Base-by-base conservation (phyloP, 1,284 basidiomycete species). In the Leccinum solheimii region DNA sequence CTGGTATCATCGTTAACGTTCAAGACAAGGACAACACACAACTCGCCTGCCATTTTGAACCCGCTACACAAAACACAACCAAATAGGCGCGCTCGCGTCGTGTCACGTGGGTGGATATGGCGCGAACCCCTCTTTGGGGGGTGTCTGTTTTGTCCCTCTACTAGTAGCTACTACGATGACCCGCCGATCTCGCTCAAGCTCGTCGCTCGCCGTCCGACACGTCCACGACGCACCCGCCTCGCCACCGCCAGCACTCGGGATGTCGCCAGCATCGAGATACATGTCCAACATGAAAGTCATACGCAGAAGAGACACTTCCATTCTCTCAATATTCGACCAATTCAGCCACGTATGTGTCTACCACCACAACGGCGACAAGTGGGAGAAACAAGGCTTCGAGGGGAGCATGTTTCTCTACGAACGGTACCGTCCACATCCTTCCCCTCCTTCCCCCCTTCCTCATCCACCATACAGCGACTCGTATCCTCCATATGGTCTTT, bases 351-450 rank as follows among this genome's bases (percentile, higher is more conserved):
- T 94, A 61, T 91, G 89, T 74, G 79, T 92, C 59, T 92, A 91
- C 68, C 85, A 88, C 68, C 81, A 86, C 70, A 85, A 89, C 65
- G 87, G 84, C 10, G 76, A 80, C 66, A 87, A 84, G 68, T 91
- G 91, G 92, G 86, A 88, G 75, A 94, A 94, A 76, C 87, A 91
- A 58, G 91, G 92, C 27, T 91, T 82, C 68, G 94, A 95, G 74
- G 94, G 94, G 2, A 90, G 87, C 69, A 91, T 95, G 85, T 95
- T 96, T 77, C 79, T 96, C 62, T 94, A 91, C 71, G 89, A 93
- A 72, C 82, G 92, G 90, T 92, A 69, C 64, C 73, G 16, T 13
- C 23, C 2, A 40, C 21, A 3, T 11, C 16, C 38, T 23, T 23
- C 10, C 5, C 48, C 48, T 16, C 3, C 23, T 16, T 2, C 13